Base-by-base conservation (phyloP, 1,139 yeast species). In the Petasospora fabianii region DNA sequence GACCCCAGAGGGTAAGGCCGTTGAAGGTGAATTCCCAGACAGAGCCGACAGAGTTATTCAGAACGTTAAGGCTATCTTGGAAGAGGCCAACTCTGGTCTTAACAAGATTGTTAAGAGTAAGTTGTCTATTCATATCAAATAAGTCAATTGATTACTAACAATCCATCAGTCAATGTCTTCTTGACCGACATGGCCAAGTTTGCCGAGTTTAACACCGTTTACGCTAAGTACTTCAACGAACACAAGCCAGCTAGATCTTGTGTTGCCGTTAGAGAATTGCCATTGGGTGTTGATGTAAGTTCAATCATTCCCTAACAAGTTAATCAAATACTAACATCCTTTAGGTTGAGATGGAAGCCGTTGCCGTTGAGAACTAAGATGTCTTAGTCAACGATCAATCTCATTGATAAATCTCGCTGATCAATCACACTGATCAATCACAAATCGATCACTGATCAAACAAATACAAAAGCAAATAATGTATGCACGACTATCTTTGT, bases 221-320 rank as follows among this genome's bases (percentile, higher is more conserved):
- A 88, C 66, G 80, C 76, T 48, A 81, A 84, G 64, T 84, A 84
- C 66, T 88, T 90, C 69, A 71, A 62, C 60, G 73, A 69, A 42
- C 95, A 85, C 71, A 84, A 84, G 66, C 97, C 97, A 41, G 96
- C 97, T 28, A 84, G 97, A 73, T 84, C 96, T 2, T 87, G 96
- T 71, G 95, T 88, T 52, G 96, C 96, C 32, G 97, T 87, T 49
- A 80, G 78, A 62, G 78, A 77, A 48, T 77, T 88, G 59, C 97
- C 97, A 47, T 76, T 88, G 61, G 86, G 87, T 43, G 86, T 80
- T 45, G 84, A 76, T 43, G 74, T 83, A 53, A 80, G 79, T 63
- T 66, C 75, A 9, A 6, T 11, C 5, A 11, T 20, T n/a, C n/a
- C n/a, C n/a, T n/a, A n/a, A n/a, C n/a, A n/a, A n/a, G n/a, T n/a